These are phyloP conservation scores for Phytophthora constricta DNA, from an alignment of 352 stramenopile species.

Conservation along the genomic window DNA sequence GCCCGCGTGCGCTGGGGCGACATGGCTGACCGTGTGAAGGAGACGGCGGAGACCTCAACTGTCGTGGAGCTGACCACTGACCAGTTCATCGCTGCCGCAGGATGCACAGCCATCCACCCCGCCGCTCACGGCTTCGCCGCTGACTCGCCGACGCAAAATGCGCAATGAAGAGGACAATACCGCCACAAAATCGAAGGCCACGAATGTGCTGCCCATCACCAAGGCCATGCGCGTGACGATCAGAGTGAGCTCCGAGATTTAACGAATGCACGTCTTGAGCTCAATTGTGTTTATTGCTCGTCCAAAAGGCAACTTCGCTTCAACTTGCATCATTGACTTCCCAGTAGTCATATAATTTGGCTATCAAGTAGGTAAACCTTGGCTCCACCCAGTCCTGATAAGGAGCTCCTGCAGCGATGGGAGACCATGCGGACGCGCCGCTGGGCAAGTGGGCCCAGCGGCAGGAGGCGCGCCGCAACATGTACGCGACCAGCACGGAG, in stretches of 20 bases:
- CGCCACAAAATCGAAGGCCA: too few species aligned
- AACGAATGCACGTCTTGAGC: too few species aligned
- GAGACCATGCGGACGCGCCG: slow-evolving; percentile 46
- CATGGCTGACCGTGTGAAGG: slow-evolving; percentile 53
- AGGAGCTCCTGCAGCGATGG: too few species aligned
- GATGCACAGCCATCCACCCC: slow-evolving; percentile 65
- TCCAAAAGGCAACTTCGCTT: too few species aligned
- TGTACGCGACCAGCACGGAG: slow-evolving; percentile 87
- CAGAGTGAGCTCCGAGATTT: neutral
- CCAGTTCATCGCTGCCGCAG: slow-evolving; percentile 69
- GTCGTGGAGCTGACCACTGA: slow-evolving; percentile 59
- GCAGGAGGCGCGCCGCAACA: slow-evolving; percentile 80
- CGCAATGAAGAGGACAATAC: too few species aligned
- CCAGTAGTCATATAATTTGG: too few species aligned
- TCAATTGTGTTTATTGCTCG: too few species aligned
- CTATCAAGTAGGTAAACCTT: too few species aligned
- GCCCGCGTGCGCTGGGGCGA: slow-evolving; percentile 53
- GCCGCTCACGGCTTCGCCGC: neutral
- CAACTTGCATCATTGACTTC: too few species aligned
- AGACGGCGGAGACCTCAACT: slow-evolving; percentile 48
- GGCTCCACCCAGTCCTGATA: too few species aligned
- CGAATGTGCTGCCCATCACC: neutral
- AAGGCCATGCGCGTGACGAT: neutral
- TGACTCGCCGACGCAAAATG: neutral
- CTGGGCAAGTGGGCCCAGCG: slow-evolving; percentile 70